Percentiles rank a stretch among this genome's conserved stretches.
Conservation (phyloP, 1,139 yeast species). For the Hansenula sp. region DNA sequence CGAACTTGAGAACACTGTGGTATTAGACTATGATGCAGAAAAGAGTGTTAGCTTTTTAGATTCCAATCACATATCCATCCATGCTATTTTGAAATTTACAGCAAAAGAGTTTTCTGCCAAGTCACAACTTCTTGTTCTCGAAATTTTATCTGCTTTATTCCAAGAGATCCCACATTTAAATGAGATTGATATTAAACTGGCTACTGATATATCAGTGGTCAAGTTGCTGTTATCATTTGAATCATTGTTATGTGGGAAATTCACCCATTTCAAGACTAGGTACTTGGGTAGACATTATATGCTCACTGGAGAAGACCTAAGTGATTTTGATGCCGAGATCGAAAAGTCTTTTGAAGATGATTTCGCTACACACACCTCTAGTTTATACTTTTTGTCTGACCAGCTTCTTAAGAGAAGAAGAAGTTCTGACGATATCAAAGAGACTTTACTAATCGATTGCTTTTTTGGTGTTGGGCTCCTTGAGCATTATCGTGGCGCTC, state of each 20-base stretch:
- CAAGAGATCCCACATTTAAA: slow-evolving; percentile 6
- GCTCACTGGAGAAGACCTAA: slow-evolving; percentile 24
- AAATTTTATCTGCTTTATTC: slow-evolving; percentile 18
- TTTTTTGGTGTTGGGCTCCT: slow-evolving; percentile 13
- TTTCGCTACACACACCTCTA: slow-evolving; percentile 12
- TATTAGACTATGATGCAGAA: background rate
- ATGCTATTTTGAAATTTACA: slow-evolving; percentile 2
- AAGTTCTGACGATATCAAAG: slow-evolving; percentile 1
- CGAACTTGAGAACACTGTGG: slow-evolving; percentile 11
- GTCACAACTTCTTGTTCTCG: slow-evolving; percentile 5
- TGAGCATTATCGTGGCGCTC: slow-evolving; percentile 8
- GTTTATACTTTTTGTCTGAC: slow-evolving; percentile 22
- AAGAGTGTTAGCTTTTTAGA: background rate
- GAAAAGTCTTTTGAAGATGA: slow-evolving; percentile 10
- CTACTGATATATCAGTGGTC: slow-evolving; percentile 22
- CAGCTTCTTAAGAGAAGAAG: slow-evolving; percentile 14
- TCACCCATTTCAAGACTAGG: slow-evolving; percentile 39
- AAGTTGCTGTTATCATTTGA: slow-evolving; percentile 19
- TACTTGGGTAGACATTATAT: slow-evolving; percentile 40
- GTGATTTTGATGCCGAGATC: slow-evolving; percentile 15
- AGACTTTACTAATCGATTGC: slow-evolving; percentile 12
- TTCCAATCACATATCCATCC: slow-evolving; percentile 11
- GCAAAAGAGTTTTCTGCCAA: slow-evolving; percentile 3
- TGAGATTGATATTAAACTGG: slow-evolving; percentile 5
- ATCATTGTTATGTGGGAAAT: slow-evolving; percentile 14